Evolutionary conservation across 2,329 filamentous ascomycete species (phyloP), one percentile per base, ranked within the genome.

Genomic region (Cephalotrichum gorgonifer): DNA sequence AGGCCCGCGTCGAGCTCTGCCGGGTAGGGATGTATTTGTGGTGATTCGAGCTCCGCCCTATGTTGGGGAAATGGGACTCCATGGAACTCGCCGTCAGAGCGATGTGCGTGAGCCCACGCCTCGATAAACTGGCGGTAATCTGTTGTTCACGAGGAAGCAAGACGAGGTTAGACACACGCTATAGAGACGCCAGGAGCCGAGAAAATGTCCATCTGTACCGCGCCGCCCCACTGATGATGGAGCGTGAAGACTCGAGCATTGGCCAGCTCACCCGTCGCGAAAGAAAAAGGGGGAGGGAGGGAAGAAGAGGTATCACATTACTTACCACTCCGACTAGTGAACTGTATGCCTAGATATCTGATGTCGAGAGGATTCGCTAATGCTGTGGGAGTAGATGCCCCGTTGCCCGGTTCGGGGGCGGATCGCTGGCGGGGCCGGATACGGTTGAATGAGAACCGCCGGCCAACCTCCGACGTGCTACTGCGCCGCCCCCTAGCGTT

Each of bases 261-360:
- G n/a, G 17, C 17, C 8, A 7, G 3, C 35, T 20, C 15, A 22
- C 6, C n/a, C 17, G 17, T 39, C 6, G n/a, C 4, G 35, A 39
- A 39, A 27, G 23, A 14, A 33, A 38, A 23, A n/a, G 15, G 20
- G 43, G n/a, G 30, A 26, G 22, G 6, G 15, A 14, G 14, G n/a
- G n/a, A n/a, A n/a, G n/a, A n/a, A n/a, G n/a, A n/a, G n/a, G n/a
- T n/a, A n/a, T n/a, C n/a, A n/a, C n/a, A n/a, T n/a, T n/a, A 50
- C 62, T 58, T 60, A 74, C 73, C 73, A 55, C 71, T 66, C 26
- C 67, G 62, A 41, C 68, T 64, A 39, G 67, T 73, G 53, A 76
- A 76, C 48, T 75, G 72, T 41, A 76, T 67, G 6, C 69, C 69
- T 26, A 76, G 61, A 56, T 75, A 71, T 44, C 69, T 66, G 44